Conservation (phyloP, 345 rosid genomes). For the Noccaea bulbosa region DNA sequence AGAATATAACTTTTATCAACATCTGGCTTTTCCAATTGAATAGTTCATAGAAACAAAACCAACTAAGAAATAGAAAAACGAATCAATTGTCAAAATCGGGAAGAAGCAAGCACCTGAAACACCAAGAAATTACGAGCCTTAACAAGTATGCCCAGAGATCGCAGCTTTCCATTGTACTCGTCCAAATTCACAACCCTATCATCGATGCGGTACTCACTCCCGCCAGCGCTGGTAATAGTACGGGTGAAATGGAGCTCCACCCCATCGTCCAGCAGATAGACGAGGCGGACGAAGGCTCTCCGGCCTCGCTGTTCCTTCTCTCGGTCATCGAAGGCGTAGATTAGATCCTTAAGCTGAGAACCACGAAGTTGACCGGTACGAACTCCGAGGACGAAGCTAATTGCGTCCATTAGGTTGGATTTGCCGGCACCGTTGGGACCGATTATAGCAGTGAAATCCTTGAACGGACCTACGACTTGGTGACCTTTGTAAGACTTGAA, state of each 20-base stretch:
- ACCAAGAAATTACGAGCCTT: conserved; percentile 97
- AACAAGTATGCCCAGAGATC: conserved; percentile 89
- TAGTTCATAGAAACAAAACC: background rate
- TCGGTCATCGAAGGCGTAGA: conserved; percentile 87
- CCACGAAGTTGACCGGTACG: conserved; percentile 98
- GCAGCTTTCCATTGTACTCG: conserved; percentile 73
- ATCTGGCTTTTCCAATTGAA: no score
- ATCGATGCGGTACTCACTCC: conserved; percentile 87
- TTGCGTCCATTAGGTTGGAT: conserved; percentile 98
- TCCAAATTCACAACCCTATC: conserved; percentile 82
- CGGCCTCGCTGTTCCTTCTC: conserved; percentile 93
- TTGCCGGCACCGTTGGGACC: conserved; percentile 99
- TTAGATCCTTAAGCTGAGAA: conserved; percentile 90
- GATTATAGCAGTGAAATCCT: conserved; percentile 93
- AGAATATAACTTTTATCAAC: background rate
- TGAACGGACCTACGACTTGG: conserved; percentile 89
- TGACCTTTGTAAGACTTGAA: conserved; percentile 96
- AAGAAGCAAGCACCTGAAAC: conserved; percentile 68
- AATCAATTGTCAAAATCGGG: background rate
- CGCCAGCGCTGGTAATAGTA: conserved; percentile 70
- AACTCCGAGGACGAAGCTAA: conserved; percentile 96
- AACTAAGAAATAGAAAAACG: background rate
- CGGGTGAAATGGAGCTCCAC: conserved; percentile 81
- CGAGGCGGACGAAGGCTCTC: conserved; percentile 81
- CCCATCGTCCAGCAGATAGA: conserved; percentile 70